A percentile compares a stretch with the other conserved stretches of the same genome.
These are phyloP conservation scores for Dipteronia dyeriana DNA, from an alignment of 345 rosid genomes.

Conservation along the genomic window DNA sequence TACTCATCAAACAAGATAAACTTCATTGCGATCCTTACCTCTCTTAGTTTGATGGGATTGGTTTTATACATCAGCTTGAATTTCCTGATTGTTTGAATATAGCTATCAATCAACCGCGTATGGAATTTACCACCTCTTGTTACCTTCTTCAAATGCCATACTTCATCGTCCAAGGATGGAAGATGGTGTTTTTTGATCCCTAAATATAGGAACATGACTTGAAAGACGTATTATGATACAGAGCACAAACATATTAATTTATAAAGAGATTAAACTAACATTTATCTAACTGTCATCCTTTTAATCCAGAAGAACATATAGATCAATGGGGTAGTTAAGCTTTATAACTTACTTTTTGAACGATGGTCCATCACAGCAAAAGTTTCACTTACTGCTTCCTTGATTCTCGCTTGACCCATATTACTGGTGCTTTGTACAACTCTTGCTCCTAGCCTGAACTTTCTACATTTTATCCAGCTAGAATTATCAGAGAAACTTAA, in stretches of 20 bases:
- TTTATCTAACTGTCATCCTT: no score
- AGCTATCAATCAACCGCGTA: constrained; percentile 29
- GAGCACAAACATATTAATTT: not conserved
- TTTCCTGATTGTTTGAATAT: constrained; percentile 41
- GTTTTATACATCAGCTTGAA: constrained; percentile 32
- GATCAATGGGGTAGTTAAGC: not conserved
- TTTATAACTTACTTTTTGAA: no score
- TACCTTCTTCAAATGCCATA: constrained; percentile 77
- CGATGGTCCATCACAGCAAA: constrained; percentile 76
- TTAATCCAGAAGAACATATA: no score
- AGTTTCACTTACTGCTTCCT: constrained; percentile 65
- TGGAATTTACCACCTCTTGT: constrained; percentile 58
- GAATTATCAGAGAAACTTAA: constrained; percentile 25
- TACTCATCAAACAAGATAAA: no score
- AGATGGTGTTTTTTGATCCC: constrained; percentile 76
- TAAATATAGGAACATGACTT: constrained; percentile 27
- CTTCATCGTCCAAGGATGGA: constrained; percentile 51
- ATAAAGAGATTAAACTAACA: no score
- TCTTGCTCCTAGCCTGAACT: constrained; percentile 73
- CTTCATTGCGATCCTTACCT: constrained; percentile 32
- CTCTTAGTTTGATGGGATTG: constrained; percentile 29
- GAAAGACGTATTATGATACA: not conserved
- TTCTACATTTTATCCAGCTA: constrained; percentile 69
- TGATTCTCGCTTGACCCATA: constrained; percentile 34
- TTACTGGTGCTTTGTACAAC: constrained; percentile 26